Conservation (phyloP, 1,284 basidiomycete genomes). For the Ustilago trichophora region DNA sequence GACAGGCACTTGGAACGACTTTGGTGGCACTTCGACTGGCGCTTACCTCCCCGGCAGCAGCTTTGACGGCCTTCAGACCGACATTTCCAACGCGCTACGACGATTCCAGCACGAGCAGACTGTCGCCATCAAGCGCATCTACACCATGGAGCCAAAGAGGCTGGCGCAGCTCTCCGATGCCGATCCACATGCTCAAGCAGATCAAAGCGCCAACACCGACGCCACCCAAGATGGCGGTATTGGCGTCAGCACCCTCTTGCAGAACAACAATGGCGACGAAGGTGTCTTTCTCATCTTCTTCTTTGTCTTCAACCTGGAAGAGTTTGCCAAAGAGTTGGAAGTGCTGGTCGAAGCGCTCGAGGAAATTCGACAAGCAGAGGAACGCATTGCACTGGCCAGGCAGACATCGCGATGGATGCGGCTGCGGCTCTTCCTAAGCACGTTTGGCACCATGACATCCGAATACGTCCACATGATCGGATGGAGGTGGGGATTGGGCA, state of each 20-base stretch:
- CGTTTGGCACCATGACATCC: conserved; percentile 14
- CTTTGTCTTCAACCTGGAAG: conserved; percentile 62
- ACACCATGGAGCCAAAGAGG: conserved; percentile 56
- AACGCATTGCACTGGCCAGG: conserved; percentile 37
- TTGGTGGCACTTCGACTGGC: conserved; percentile 11
- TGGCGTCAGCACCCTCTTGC: conserved; percentile 7
- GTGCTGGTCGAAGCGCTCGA: conserved; percentile 49
- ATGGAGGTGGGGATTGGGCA: conserved; percentile 20
- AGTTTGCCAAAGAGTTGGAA: conserved; percentile 55
- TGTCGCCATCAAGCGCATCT: conserved; percentile 58
- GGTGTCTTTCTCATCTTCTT: conserved; percentile 62
- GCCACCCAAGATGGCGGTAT: background rate
- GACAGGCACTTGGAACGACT: conserved; percentile 27
- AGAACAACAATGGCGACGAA: conserved; percentile 49
- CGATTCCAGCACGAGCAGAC: conserved; percentile 61
- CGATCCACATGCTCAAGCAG: too few species aligned
- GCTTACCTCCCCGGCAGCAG: conserved; percentile 28
- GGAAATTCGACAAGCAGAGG: conserved; percentile 41
- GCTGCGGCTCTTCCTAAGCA: conserved; percentile 16
- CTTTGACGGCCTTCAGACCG: conserved; percentile 46
- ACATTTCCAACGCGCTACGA: conserved; percentile 44
- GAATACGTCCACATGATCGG: conserved; percentile 33
- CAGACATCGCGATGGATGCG: conserved; percentile 40
- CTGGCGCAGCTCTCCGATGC: conserved; percentile 3
- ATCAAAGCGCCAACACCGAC: too few species aligned